A percentile compares a stretch with the other conserved stretches of the same genome.
Conservation (phyloP, 352 stramenopile species). For the Phytopythium mirpurense region DNA sequence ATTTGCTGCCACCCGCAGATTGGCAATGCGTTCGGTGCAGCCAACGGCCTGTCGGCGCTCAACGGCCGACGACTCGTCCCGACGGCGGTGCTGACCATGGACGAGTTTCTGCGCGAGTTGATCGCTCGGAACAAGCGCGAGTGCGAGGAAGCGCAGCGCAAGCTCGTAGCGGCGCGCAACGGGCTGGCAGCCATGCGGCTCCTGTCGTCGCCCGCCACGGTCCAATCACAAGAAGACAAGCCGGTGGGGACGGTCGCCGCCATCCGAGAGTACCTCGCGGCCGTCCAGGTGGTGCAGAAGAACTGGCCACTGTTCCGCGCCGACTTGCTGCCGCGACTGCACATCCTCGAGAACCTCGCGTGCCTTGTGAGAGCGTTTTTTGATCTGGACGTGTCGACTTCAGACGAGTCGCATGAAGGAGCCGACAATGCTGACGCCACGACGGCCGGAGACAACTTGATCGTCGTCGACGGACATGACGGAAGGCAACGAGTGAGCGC, state of each 20-base stretch:
- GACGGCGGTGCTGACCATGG: conserved; percentile 65
- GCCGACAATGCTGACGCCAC: background rate
- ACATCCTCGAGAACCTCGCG: conserved; percentile 62
- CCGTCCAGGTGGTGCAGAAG: conserved; percentile 31
- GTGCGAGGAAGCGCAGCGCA: conserved; percentile 79
- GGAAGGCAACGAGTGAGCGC: background rate
- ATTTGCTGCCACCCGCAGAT: conserved; percentile 92
- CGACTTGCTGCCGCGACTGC: conserved; percentile 60
- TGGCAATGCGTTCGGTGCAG: conserved; percentile 25
- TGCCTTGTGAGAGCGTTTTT: conserved; percentile 18
- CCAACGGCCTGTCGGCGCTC: conserved; percentile 2
- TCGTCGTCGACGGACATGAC: background rate
- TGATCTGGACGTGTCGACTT: background rate
- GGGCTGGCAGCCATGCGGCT: conserved; percentile 47
- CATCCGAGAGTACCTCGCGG: conserved; percentile 49
- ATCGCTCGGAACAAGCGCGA: conserved; percentile 59
- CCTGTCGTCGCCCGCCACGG: conserved; percentile 25
- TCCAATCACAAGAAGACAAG: background rate
- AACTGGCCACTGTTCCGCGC: conserved; percentile 65
- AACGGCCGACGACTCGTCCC: conserved; percentile 11
- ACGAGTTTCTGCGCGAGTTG: conserved; percentile 69
- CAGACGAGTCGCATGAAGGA: too few relatives aligned
- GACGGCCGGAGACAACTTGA: background rate
- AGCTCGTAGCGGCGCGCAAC: conserved; percentile 72
- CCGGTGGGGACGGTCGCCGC: conserved; percentile 11